Percentiles rank a stretch among this genome's conserved stretches.
Evolutionary conservation across 2,329 filamentous ascomycete genomes (phyloP).

Genomic region (Aureobasidium lini): DNA sequence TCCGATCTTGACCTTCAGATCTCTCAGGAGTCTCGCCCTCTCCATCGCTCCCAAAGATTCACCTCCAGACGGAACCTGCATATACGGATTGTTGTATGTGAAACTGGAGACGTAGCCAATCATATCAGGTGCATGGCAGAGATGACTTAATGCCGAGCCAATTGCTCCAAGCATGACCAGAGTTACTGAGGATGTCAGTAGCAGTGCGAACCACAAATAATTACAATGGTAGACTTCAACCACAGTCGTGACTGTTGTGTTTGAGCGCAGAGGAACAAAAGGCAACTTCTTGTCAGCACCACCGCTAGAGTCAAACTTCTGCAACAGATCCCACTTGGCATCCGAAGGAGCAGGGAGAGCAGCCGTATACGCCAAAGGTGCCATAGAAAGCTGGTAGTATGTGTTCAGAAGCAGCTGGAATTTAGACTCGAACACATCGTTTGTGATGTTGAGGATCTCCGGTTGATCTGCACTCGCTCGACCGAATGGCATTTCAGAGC

Average conservation of each 20-base stretch:
- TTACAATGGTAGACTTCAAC: slow-evolving; percentile 25
- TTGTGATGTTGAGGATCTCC: background rate
- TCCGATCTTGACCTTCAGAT: slow-evolving; percentile 26
- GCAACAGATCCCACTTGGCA: background rate
- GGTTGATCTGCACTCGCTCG: background rate
- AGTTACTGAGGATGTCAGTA: slow-evolving; percentile 19
- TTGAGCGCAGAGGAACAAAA: too few relatives aligned
- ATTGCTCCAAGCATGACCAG: slow-evolving; percentile 21
- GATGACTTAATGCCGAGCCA: slow-evolving; percentile 23
- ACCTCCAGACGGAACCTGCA: slow-evolving; percentile 25
- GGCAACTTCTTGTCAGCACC: background rate
- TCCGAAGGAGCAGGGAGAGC: slow-evolving; percentile 14
- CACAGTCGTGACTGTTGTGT: slow-evolving; percentile 12
- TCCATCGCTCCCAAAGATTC: slow-evolving; percentile 28
- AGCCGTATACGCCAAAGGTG: slow-evolving; percentile 23
- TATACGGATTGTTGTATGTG: slow-evolving; percentile 30
- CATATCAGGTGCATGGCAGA: slow-evolving; percentile 27
- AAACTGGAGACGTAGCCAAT: slow-evolving; percentile 31
- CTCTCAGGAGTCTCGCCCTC: slow-evolving; percentile 26
- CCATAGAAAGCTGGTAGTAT: slow-evolving; percentile 25
- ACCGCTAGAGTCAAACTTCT: background rate
- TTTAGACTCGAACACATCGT: slow-evolving; percentile 19
- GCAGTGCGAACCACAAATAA: slow-evolving; percentile 24
- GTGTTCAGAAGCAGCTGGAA: slow-evolving; percentile 26
- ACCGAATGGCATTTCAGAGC: slow-evolving; percentile 7